Percentiles rank a stretch among this genome's conserved stretches.
Evolutionary conservation across 2,329 filamentous ascomycete genomes (phyloP).

Genomic region (Alternaria sp.): DNA sequence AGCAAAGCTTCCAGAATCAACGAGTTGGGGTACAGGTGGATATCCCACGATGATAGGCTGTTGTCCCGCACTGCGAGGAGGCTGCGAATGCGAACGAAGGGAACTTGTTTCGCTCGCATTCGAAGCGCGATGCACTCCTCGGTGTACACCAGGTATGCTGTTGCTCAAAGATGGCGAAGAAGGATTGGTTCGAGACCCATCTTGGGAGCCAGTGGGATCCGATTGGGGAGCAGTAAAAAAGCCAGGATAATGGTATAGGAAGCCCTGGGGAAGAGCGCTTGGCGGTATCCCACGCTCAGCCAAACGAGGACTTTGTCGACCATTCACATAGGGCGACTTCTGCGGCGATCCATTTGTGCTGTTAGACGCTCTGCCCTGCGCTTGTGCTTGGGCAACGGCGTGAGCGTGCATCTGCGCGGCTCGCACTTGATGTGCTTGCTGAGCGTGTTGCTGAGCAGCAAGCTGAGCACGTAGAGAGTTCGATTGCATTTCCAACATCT

Average conservation of each 20-base stretch:
- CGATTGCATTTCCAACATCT: conserved; percentile 53
- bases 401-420: conserved; percentile 47
- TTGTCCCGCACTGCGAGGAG: conserved; percentile 52
- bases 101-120: conserved; percentile 53
- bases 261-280: conserved; percentile 47
- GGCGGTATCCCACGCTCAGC: conserved; percentile 37
- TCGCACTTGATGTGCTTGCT: conserved; percentile 48
- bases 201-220: conserved; percentile 44
- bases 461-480: conserved; percentile 46
- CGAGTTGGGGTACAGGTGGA: conserved; percentile 42
- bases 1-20: conserved; percentile 36
- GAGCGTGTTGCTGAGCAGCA: conserved; percentile 45
- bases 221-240: conserved; percentile 50
- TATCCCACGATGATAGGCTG: conserved; percentile 51
- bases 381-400: conserved; percentile 46
- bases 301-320: conserved; percentile 41
- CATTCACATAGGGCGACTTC: conserved; percentile 43
- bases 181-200: conserved; percentile 56
- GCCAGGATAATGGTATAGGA: conserved; percentile 56
- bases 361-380: conserved; percentile 40
- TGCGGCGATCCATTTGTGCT: conserved; percentile 51
- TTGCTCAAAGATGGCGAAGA: conserved; percentile 56
- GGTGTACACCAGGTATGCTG: conserved; percentile 52
- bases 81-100: conserved; percentile 58
- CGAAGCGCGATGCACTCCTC: conserved; percentile 52